phyloP scores from a whole-genome alignment of 208 protist genomes.

The Wallacemonas rigidus region DNA sequence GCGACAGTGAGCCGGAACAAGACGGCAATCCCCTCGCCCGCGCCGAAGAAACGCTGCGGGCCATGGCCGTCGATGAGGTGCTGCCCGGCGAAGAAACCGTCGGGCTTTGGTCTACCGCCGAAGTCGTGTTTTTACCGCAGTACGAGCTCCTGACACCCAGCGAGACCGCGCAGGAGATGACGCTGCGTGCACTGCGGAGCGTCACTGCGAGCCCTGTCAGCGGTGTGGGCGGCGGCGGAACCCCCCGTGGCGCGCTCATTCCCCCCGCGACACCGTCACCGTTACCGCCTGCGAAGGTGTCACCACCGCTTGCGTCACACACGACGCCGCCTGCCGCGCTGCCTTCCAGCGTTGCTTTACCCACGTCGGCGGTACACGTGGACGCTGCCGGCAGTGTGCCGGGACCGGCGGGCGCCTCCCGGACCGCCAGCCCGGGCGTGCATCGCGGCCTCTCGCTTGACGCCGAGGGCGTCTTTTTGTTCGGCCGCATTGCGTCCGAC shows the following conservation, averaged over 20 bases:
- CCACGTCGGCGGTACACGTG: no score
- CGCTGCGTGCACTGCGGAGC: conserved; percentile 20
- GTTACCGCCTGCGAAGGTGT: no score
- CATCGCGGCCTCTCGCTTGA: not conserved
- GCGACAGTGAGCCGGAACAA: not conserved
- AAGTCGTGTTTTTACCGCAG: conserved; percentile 57
- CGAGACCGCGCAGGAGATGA: conserved; percentile 23
- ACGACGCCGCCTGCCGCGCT: no score
- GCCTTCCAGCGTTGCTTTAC: no score
- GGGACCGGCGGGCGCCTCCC: no score
- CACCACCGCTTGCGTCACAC: no score
- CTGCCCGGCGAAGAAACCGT: conserved; percentile 25
- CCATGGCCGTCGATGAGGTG: conserved; percentile 15
- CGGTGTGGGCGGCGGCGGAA: no score
- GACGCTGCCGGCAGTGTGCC: no score
- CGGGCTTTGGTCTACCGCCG: conserved; percentile 49
- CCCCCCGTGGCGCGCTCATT: no score
- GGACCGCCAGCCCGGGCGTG: no score
- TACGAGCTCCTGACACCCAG: conserved; percentile 49
- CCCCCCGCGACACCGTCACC: no score
- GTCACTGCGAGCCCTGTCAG: not conserved
- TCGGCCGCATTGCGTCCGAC: conserved; percentile 40
- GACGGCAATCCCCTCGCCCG: not conserved
- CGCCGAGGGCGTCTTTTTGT: conserved; percentile 27
- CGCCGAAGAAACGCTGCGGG: not conserved